A percentile compares a stretch with the other conserved stretches of the same genome.
Evolutionary conservation across 495 filamentous ascomycete genomes (phyloP).

Genomic region (Coniosporium apollinis): DNA sequence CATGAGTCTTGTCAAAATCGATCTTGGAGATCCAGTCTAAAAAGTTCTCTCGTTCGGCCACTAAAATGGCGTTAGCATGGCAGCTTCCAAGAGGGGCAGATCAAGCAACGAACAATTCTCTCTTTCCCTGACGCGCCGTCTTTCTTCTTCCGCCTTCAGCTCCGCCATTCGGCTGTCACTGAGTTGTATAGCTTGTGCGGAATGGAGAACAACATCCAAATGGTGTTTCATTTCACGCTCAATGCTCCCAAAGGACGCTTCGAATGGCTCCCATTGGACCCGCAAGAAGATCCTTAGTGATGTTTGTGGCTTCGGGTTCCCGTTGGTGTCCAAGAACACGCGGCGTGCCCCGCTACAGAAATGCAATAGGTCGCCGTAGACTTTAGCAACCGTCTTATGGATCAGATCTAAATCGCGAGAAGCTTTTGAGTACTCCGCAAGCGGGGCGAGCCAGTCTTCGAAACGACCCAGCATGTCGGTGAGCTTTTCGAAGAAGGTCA

Average conservation of each 20-base stretch:
- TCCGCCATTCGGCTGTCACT: too few species aligned
- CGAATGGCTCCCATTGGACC: constrained; percentile 8
- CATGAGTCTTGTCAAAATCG: constrained; percentile 6
- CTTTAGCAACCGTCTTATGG: constrained; percentile 3
- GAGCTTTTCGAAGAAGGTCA: constrained; percentile 5
- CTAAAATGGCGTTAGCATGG: neutral
- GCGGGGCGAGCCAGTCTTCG: constrained; percentile 2
- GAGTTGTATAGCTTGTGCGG: constrained; percentile 6
- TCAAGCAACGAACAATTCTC: too few species aligned
- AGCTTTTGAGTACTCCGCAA: constrained; percentile 3
- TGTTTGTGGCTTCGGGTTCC: neutral
- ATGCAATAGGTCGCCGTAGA: constrained; percentile 1
- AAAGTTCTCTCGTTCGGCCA: constrained; percentile 5
- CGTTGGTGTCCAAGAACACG: constrained; percentile 2
- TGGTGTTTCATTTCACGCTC: constrained; percentile 4
- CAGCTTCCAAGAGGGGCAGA: too few species aligned
- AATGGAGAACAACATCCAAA: constrained; percentile 3
- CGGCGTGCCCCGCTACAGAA: constrained; percentile 3
- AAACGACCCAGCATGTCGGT: constrained; percentile 8
- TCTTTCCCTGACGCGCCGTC: constrained; percentile 3
- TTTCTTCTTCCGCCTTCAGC: too few species aligned
- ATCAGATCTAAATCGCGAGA: neutral
- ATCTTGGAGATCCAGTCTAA: constrained; percentile 3
- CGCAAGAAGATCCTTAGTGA: constrained; percentile 2
- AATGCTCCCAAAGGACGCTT: constrained; percentile 1